phyloP scores from a whole-genome alignment of 192 early-diverging fungal species.

The Endogone sp. region DNA sequence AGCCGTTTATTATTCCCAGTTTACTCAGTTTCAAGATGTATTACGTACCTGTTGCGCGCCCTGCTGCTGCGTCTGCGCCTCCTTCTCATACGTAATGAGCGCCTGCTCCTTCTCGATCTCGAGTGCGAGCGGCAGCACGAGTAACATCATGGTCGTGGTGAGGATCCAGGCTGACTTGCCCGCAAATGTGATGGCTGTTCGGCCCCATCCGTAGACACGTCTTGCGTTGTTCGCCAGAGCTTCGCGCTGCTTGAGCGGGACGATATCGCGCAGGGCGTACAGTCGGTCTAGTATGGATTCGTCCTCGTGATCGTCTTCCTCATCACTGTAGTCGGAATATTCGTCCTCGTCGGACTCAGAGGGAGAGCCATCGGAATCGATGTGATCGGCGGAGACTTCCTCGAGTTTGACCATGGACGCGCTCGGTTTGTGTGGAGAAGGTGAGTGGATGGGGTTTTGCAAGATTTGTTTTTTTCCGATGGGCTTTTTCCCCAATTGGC shows the following conservation, averaged over 20 bases:
- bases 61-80: conserved; percentile 48
- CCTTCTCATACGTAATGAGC: conserved; percentile 79
- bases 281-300: conserved; percentile 84
- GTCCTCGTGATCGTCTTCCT: conserved; percentile 69
- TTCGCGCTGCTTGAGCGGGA: conserved; percentile 71
- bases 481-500: too few species aligned
- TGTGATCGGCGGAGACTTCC: conserved; percentile 39
- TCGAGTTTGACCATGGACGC: conserved; percentile 53
- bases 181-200: conserved; percentile 53
- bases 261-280: conserved; percentile 80
- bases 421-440: too few species aligned
- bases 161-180: conserved; percentile 89
- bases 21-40: too few species aligned
- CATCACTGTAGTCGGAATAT: conserved; percentile 57
- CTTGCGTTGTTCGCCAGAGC: conserved; percentile 54
- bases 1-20: too few species aligned
- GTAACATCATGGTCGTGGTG: conserved; percentile 77
- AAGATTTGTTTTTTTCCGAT: too few species aligned
- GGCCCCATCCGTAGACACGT: conserved; percentile 55
- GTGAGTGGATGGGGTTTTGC: too few species aligned
- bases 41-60: conserved; percentile 34
- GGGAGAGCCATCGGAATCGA: conserved; percentile 45
- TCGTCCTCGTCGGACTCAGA: neutral
- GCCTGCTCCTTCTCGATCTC: conserved; percentile 87
- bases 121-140: conserved; percentile 81